Evolutionary conservation across 2,329 filamentous ascomycete genomes (phyloP), one percentile per base, ranked within the genome.

Genomic region (Alternaria consortialis): DNA sequence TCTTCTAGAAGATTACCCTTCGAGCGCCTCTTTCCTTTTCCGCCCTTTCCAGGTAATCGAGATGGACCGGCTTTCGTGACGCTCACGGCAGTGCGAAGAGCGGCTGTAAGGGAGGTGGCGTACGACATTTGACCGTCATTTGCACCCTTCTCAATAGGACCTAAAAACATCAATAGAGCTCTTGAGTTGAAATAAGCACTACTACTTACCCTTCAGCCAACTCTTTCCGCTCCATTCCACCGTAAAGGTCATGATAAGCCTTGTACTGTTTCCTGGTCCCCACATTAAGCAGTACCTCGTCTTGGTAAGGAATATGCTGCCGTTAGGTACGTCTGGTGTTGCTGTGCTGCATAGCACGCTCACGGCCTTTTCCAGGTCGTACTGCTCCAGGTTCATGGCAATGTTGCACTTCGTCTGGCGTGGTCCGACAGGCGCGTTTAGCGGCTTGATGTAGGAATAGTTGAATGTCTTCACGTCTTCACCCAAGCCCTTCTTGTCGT

Each of bases 211-310:
- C 83, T 95, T 97, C 46, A 99, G 82, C 95, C 95, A 99, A 82
- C 94, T 97, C 84, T 98, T 99, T 70, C 94, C 94, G 4, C 90
- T 90, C 96, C 96, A 99, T 74, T 99, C 96, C 43, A 97, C 91
- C 2, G 89, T 90, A 77, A 93, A 97, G 68, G 90, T 97, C 81
- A 94, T 90, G 63, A 95, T 88, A 31, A 99, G 82, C 29, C 93
- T 87, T 1, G 96, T 99, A 39, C 88, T 83, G 72, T 97, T 97
- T 64, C 89, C 90, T 52, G 95, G 89, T 4, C 90, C 93, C 95
- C 95, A 99, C 53, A 92, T 92, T 23, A 99, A 84, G 74, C 96
- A 97, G 74, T 98, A 99, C 70, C 91, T 92, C 3, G 95, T 99
- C 80, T 97, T 98, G 46, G 92, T 91, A 37, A 87, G 87, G 75